Evolutionary conservation across 768 basidiomycete genomes (phyloP).

Genomic region (Lactifluus hygrophoroides): DNA sequence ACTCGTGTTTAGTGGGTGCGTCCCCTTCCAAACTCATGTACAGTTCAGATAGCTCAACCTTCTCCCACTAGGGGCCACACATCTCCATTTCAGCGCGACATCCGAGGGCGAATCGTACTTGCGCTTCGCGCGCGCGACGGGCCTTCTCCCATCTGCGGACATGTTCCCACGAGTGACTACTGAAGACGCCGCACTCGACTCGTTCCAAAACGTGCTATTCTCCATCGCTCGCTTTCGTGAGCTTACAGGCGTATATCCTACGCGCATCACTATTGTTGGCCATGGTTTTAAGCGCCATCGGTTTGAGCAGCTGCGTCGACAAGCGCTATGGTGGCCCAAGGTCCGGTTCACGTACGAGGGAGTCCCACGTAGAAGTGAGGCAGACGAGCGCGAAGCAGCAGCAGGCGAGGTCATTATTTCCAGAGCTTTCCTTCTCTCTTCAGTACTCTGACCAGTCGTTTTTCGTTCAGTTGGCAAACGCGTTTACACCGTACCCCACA

Average conservation of each 20-base stretch:
- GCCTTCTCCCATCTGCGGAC: slow-evolving; percentile 39
- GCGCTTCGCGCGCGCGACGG: slow-evolving; percentile 56
- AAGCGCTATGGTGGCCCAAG: slow-evolving; percentile 68
- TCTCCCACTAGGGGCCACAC: slow-evolving; percentile 63
- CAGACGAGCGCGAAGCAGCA: slow-evolving; percentile 38
- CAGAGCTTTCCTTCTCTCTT: background rate
- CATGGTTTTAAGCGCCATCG: slow-evolving; percentile 84
- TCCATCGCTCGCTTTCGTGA: slow-evolving; percentile 87
- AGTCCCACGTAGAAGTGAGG: slow-evolving; percentile 49
- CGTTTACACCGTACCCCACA: slow-evolving; percentile 67
- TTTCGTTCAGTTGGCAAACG: slow-evolving; percentile 61
- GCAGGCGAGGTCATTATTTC: slow-evolving; percentile 61
- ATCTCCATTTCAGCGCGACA: slow-evolving; percentile 52
- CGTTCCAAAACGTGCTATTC: slow-evolving; percentile 86
- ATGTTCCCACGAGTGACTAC: slow-evolving; percentile 43
- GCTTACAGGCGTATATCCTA: slow-evolving; percentile 65
- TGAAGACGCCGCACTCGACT: slow-evolving; percentile 84
- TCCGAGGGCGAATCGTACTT: slow-evolving; percentile 93
- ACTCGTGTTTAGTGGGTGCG: slow-evolving; percentile 85
- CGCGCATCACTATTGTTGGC: slow-evolving; percentile 77
- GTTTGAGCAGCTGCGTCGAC: slow-evolving; percentile 78
- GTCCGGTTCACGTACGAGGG: slow-evolving; percentile 69
- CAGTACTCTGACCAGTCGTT: slow-evolving; percentile 17
- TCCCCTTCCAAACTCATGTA: slow-evolving; percentile 7
- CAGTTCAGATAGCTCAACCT: background rate